Evolutionary conservation across 2,329 filamentous ascomycete species (phyloP).

Genomic region (Fusarium chuoi): DNA sequence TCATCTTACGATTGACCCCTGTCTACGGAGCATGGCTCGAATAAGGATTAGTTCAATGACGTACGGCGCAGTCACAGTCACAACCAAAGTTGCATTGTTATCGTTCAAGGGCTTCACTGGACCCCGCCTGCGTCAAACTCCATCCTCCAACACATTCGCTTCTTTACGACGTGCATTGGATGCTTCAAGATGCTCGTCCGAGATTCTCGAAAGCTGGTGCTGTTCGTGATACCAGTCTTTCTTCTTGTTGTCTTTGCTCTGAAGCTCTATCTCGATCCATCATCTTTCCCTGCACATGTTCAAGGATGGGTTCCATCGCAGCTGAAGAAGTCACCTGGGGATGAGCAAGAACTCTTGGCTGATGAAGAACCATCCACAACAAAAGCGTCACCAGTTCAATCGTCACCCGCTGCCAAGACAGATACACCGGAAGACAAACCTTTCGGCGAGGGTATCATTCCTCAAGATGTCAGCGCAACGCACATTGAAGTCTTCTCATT

Average conservation of each 20-base stretch:
- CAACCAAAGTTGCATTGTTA: neutral
- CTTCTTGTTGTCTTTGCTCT: constrained; percentile 46
- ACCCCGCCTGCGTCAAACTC: neutral
- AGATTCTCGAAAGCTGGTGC: constrained; percentile 47
- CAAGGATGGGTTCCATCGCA: constrained; percentile 15
- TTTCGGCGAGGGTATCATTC: neutral
- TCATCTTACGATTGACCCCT: neutral
- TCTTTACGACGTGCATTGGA: neutral
- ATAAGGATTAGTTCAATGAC: constrained; percentile 17
- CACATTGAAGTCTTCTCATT: constrained; percentile 58
- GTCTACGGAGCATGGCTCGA: constrained; percentile 7
- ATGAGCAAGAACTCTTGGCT: neutral
- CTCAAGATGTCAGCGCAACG: neutral
- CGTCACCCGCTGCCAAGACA: neutral
- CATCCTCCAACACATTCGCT: neutral
- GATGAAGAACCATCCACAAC: neutral
- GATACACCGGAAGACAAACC: neutral
- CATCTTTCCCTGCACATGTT: neutral
- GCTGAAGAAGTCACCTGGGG: neutral
- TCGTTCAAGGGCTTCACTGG: neutral
- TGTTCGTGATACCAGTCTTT: constrained; percentile 46
- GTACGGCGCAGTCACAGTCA: neutral
- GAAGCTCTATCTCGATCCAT: constrained; percentile 28
- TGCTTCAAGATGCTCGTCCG: constrained; percentile 46
- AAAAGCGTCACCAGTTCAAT: neutral